These are phyloP conservation scores for Musa troglodytarum DNA, from an alignment of 176 grass and related monocot species.

Conservation along the genomic window DNA sequence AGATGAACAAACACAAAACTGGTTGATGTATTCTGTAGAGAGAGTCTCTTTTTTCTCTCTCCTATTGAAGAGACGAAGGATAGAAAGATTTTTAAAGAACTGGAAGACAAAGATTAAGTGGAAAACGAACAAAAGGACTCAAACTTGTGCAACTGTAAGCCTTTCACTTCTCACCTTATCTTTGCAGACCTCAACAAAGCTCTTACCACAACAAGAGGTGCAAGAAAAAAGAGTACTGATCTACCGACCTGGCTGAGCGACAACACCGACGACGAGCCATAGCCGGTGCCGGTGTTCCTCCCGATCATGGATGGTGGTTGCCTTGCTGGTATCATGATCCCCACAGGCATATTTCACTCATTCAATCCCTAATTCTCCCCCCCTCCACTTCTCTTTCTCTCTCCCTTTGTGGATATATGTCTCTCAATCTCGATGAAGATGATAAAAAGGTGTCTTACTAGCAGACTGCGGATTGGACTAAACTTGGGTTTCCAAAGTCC, in stretches of 20 bases:
- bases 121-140: no score
- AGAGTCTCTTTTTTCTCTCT: no score
- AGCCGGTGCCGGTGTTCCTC: constrained; percentile 33
- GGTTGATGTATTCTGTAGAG: no score
- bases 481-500: neutral
- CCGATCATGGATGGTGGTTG: constrained; percentile 58
- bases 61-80: no score
- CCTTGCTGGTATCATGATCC: constrained; percentile 74
- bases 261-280: constrained; percentile 44
- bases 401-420: neutral
- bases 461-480: neutral
- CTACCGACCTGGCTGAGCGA: constrained; percentile 65
- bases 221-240: neutral
- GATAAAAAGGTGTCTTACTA: neutral
- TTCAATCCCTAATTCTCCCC: constrained; percentile 19
- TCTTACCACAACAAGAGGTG: neutral
- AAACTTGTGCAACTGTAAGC: no score
- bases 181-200: neutral
- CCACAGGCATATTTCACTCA: constrained; percentile 41
- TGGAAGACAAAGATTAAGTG: no score
- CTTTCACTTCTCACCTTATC: neutral
- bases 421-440: neutral
- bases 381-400: constrained; percentile 2
- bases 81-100: no score
- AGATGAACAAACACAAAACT: no score